Conservation (phyloP, 192 early-diverging fungal species). For the Coemansia sp. region DNA sequence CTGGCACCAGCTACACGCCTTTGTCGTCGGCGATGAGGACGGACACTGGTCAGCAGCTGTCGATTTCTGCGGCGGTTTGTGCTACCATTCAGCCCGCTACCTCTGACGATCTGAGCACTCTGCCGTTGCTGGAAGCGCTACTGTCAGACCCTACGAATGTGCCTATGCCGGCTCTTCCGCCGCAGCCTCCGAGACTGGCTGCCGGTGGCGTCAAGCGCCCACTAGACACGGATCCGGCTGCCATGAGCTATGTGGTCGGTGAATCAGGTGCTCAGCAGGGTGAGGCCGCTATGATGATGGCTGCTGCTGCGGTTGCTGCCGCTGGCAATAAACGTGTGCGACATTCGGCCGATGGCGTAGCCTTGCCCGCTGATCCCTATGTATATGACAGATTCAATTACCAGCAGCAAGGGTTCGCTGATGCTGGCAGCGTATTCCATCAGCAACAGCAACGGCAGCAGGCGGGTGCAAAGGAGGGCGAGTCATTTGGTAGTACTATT, state of each 20-base stretch:
- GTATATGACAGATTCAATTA: not conserved
- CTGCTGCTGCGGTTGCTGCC: constrained; percentile 6
- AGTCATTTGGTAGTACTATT: constrained; percentile 23
- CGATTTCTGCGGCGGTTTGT: not conserved
- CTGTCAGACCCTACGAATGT: constrained; percentile 33
- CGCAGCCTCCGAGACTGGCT: not conserved
- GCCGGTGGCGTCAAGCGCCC: not conserved
- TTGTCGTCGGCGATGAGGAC: not conserved
- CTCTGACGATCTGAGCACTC: constrained; percentile 21
- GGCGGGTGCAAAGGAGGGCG: constrained; percentile 7
- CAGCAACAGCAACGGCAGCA: constrained; percentile 7
- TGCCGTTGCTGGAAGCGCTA: constrained; percentile 51
- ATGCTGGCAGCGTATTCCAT: constrained; percentile 4
- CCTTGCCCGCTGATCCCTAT: not conserved
- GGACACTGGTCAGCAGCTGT: not conserved
- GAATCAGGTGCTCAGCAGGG: not conserved
- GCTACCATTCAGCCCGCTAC: constrained; percentile 14
- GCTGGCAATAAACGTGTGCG: constrained; percentile 31
- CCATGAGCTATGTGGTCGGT: not conserved
- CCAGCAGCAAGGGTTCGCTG: not conserved
- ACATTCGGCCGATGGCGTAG: constrained; percentile 4
- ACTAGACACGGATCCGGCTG: not conserved
- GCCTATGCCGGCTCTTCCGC: constrained; percentile 11
- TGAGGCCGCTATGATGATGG: not conserved
- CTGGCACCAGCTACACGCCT: not conserved